phyloP scores from a whole-genome alignment of 78 protist genomes.

The Thecamonas trahens region DNA sequence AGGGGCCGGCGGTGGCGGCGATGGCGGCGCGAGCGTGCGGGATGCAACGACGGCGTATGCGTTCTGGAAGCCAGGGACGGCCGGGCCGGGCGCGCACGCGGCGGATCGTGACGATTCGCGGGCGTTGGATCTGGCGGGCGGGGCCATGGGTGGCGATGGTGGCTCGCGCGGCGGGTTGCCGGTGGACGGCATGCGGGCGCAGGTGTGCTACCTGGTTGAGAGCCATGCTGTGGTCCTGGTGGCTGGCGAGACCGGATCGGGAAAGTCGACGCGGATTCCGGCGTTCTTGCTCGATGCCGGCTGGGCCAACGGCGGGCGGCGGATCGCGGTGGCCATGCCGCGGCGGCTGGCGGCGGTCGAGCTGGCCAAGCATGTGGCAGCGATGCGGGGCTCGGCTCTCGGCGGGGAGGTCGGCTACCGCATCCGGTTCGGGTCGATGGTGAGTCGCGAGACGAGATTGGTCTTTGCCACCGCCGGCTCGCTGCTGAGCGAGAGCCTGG shows the following conservation, averaged over 20 bases:
- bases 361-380: conserved; percentile 52
- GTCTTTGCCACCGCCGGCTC: no score
- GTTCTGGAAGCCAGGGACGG: not conserved
- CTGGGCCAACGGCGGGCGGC: conserved; percentile 23
- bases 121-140: no score
- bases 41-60: no score
- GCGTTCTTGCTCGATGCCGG: conserved; percentile 91
- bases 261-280: conserved; percentile 89
- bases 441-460: no score
- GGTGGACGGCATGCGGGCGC: no score
- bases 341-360: conserved; percentile 68
- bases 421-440: conserved; percentile 57
- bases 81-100: not conserved
- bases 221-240: conserved; percentile 44
- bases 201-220: no score
- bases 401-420: conserved; percentile 78
- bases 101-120: no score
- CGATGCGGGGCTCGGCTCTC: conserved; percentile 23
- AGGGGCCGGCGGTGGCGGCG: no score
- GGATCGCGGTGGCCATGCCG: conserved; percentile 35
- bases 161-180: no score
- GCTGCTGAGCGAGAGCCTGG: conserved; percentile 19
- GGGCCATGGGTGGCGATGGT: no score
- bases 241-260: conserved; percentile 88
- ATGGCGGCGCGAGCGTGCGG: no score